phyloP scores from a whole-genome alignment of 306 rosid genomes.

The Sicyos edulis region DNA sequence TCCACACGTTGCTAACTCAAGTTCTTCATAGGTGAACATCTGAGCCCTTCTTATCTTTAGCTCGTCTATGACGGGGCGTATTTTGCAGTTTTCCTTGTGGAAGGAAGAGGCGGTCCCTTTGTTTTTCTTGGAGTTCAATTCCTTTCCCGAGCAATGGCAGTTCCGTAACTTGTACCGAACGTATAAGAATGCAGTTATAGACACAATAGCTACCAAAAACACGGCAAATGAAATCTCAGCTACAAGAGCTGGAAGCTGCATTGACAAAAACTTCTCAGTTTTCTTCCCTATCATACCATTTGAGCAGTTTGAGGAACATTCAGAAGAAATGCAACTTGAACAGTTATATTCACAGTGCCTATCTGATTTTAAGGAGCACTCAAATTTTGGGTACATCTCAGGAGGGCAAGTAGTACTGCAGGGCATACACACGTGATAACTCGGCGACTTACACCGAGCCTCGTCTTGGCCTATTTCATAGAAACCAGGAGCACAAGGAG shows the following conservation, averaged over 20 bases:
- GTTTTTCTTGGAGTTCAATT: constrained; percentile 37
- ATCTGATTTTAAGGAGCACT: constrained; percentile 51
- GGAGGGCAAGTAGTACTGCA: constrained; percentile 63
- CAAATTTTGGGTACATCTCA: constrained; percentile 57
- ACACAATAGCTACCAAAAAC: constrained; percentile 54
- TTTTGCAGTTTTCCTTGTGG: constrained; percentile 47
- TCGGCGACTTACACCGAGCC: constrained; percentile 46
- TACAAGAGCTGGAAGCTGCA: constrained; percentile 55
- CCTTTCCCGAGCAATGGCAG: constrained; percentile 48
- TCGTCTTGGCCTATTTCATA: constrained; percentile 41
- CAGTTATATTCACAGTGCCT: constrained; percentile 77
- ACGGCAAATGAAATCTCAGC: constrained; percentile 69
- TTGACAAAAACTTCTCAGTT: constrained; percentile 54
- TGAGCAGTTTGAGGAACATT: constrained; percentile 57
- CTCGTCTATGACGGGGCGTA: constrained; percentile 64
- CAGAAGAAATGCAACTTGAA: constrained; percentile 48
- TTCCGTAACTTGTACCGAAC: constrained; percentile 56
- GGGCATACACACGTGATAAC: constrained; percentile 56
- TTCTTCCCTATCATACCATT: constrained; percentile 32
- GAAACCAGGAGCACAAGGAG: constrained; percentile 70
- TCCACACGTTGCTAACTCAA: constrained; percentile 62
- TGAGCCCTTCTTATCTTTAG: constrained; percentile 64
- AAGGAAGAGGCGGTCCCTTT: constrained; percentile 33
- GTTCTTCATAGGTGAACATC: constrained; percentile 76
- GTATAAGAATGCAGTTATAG: constrained; percentile 58